Conservation (phyloP, 192 early-diverging fungal genomes). For the Phlyctochytrium arcticum region DNA sequence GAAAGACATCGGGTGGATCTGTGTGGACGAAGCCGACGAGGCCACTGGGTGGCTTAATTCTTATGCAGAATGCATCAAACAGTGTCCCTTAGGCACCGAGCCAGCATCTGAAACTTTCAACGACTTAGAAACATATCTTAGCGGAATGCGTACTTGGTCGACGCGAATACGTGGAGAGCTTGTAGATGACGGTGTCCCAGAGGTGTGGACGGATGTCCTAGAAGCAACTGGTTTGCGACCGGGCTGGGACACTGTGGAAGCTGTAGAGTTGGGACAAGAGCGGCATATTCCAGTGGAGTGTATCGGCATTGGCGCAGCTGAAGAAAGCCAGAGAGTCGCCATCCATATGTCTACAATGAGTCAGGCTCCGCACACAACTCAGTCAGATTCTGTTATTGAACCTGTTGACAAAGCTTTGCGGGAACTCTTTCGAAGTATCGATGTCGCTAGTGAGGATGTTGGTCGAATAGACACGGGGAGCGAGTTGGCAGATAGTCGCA, state of each 20-base stretch:
- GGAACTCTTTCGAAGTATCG: constrained; percentile 6
- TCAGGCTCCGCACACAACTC: background rate
- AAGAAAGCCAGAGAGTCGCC: constrained; percentile 10
- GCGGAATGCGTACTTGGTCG: constrained; percentile 16
- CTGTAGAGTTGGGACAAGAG: constrained; percentile 2
- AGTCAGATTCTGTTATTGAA: background rate
- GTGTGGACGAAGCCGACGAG: constrained; percentile 12
- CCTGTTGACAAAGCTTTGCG: background rate
- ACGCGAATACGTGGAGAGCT: constrained; percentile 8
- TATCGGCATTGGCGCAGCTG: constrained; percentile 15
- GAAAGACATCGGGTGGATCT: constrained; percentile 8
- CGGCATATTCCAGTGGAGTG: constrained; percentile 16
- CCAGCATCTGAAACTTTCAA: background rate
- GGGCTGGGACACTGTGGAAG: constrained; percentile 14
- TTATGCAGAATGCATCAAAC: background rate
- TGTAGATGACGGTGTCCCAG: constrained; percentile 10
- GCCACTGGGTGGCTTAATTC: constrained; percentile 17
- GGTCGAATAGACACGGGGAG: background rate
- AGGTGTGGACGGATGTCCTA: constrained; percentile 15
- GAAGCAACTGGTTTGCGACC: constrained; percentile 18
- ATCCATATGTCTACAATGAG: background rate
- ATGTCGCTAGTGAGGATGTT: constrained; percentile 1
- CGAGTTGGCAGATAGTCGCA: constrained; percentile 2
- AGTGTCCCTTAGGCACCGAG: constrained; percentile 6
- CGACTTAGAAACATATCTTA: constrained; percentile 7